Conservation (phyloP, 2,329 filamentous ascomycete species). For the Ophiostoma fasciatum region DNA sequence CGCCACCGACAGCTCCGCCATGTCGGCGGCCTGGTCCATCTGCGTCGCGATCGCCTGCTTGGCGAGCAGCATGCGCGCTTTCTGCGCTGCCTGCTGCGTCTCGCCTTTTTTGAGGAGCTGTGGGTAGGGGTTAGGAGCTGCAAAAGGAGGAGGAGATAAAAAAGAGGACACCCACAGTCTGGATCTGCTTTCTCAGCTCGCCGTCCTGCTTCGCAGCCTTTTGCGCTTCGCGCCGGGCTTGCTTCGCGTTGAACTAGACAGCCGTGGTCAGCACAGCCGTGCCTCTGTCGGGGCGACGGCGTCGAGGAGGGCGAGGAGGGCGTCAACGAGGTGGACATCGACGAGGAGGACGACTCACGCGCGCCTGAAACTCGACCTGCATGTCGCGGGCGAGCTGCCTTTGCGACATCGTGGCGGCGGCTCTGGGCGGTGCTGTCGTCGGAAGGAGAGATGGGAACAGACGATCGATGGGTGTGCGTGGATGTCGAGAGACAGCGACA, state of each 20-base stretch:
- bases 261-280: neutral
- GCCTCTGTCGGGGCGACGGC: too few species aligned
- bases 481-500: too few species aligned
- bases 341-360: conserved; percentile 20
- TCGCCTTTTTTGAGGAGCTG: conserved; percentile 46
- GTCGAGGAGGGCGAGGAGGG: too few species aligned
- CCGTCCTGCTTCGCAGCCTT: conserved; percentile 47
- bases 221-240: conserved; percentile 44
- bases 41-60: conserved; percentile 47
- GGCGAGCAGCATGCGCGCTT: conserved; percentile 46
- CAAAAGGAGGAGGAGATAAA: neutral
- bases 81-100: conserved; percentile 47
- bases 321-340: too few species aligned
- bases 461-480: too few species aligned
- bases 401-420: conserved; percentile 34
- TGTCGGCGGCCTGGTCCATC: conserved; percentile 50
- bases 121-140: neutral
- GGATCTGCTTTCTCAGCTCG: conserved; percentile 47
- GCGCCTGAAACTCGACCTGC: conserved; percentile 48
- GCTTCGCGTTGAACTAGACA: conserved; percentile 43
- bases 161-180: conserved; percentile 24
- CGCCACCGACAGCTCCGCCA: conserved; percentile 43
- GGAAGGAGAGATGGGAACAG: too few species aligned
- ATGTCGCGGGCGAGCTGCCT: conserved; percentile 44
- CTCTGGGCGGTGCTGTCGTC: neutral